Conservation (phyloP, 2,329 filamentous ascomycete species). For the Curvularia sp. region DNA sequence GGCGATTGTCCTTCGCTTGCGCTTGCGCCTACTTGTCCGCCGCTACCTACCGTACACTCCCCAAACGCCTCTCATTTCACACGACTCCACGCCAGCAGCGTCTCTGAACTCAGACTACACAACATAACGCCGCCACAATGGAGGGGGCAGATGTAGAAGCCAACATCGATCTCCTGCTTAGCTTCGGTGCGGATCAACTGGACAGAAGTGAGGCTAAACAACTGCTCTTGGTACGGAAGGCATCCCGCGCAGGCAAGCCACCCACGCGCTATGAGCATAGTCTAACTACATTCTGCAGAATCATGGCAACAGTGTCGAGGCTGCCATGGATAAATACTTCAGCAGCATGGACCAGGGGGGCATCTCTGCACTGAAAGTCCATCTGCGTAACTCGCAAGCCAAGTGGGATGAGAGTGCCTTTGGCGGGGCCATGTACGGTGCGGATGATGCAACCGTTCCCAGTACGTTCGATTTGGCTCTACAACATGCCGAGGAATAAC, state of each 20-base stretch:
- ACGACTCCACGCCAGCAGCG: conserved; percentile 1
- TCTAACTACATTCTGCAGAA: conserved; percentile 26
- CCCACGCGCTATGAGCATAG: background rate
- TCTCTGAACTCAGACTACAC: conserved; percentile 1
- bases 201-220: conserved; percentile 27
- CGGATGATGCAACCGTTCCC: conserved; percentile 34
- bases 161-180: conserved; percentile 19
- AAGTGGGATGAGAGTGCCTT: conserved; percentile 46
- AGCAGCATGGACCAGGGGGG: conserved; percentile 21
- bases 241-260: conserved; percentile 6
- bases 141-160: conserved; percentile 18
- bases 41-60: background rate
- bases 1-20: conserved; percentile 2
- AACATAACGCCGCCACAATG: conserved; percentile 13
- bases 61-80: conserved; percentile 6
- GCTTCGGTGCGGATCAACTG: conserved; percentile 24
- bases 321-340: conserved; percentile 37
- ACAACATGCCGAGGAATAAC: conserved; percentile 7
- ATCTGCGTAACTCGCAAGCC: conserved; percentile 32
- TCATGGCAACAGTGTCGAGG: conserved; percentile 33
- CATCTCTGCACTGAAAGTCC: conserved; percentile 24
- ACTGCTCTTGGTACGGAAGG: conserved; percentile 25
- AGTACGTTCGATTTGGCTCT: conserved; percentile 34
- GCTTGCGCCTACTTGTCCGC: conserved; percentile 13
- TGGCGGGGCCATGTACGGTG: conserved; percentile 41